A percentile compares a stretch with the other conserved stretches of the same genome.
Evolutionary conservation across 2,329 filamentous ascomycete genomes (phyloP).

Genomic region (Colletotrichum gigasporum): DNA sequence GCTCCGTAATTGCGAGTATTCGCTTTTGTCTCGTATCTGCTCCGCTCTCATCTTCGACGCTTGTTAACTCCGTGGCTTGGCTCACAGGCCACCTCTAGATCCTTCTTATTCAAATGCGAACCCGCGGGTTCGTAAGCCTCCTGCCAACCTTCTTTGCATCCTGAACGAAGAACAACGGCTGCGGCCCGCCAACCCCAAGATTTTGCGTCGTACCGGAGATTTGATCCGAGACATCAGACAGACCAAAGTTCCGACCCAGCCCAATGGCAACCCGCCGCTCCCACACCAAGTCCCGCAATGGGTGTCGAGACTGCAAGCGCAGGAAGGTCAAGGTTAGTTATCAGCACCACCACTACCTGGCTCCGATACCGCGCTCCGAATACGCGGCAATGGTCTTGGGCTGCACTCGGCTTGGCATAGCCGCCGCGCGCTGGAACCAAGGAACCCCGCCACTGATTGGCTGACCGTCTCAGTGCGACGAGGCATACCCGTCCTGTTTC

Average conservation of each 20-base stretch:
- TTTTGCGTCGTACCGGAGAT: background rate
- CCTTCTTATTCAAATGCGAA: conserved; percentile 1
- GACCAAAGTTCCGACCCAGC: background rate
- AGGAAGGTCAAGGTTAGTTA: conserved; percentile 44
- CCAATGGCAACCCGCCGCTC: conserved; percentile 35
- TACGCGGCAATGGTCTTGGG: background rate
- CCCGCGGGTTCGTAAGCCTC: conserved; percentile 14
- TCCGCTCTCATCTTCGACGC: background rate
- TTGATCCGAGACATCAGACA: background rate
- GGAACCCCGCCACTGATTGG: background rate
- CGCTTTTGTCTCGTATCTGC: conserved; percentile 3
- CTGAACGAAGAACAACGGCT: background rate
- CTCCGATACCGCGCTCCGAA: background rate
- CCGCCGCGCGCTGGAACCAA: background rate
- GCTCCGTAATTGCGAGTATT: conserved; percentile 25
- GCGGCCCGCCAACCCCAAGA: background rate
- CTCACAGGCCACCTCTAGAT: background rate
- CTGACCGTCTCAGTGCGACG: conserved; percentile 35
- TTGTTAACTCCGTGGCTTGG: background rate
- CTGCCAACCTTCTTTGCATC: background rate
- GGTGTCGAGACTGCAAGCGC: conserved; percentile 43
- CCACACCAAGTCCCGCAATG: conserved; percentile 45
- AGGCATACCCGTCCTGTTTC: conserved; percentile 40
- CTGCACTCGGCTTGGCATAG: background rate
- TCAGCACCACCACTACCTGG: background rate